Conservation (phyloP, 495 filamentous ascomycete genomes). For the Ascobolus immersus region DNA sequence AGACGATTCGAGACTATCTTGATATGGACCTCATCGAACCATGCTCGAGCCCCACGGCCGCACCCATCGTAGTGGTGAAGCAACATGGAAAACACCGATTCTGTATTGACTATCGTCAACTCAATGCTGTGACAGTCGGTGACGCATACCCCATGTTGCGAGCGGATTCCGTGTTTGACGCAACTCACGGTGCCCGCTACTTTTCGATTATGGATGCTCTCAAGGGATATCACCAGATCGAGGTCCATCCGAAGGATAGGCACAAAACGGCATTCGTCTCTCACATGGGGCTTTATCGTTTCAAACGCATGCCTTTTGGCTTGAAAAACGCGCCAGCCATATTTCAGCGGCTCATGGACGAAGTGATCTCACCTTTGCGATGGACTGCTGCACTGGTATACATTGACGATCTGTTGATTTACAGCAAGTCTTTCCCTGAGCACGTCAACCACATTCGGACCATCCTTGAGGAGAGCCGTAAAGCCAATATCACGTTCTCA, state of each 20-base stretch:
- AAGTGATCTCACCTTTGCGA: background rate
- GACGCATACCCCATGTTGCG: background rate
- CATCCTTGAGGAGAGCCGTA: background rate
- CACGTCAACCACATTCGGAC: background rate
- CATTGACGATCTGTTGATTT: conserved; percentile 1
- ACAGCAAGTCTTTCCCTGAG: background rate
- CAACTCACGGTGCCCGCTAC: background rate
- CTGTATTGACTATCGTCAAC: conserved; percentile 1
- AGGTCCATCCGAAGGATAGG: background rate
- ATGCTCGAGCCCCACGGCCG: background rate
- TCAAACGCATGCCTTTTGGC: too few species aligned
- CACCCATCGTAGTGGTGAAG: background rate
- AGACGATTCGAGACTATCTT: background rate
- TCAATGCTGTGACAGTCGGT: conserved; percentile 1
- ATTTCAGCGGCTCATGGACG: conserved; percentile 4
- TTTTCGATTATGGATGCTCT: background rate
- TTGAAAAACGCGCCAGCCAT: conserved; percentile 1
- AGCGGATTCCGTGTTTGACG: background rate
- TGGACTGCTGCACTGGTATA: conserved; percentile 3
- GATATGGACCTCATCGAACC: background rate
- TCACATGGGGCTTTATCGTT: too few species aligned
- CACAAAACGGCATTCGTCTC: background rate
- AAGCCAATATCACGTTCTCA: background rate
- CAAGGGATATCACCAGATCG: background rate
- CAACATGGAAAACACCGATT: conserved; percentile 2